Evolutionary conservation across 2,329 filamentous ascomycete species (phyloP), one percentile per base, ranked within the genome.

Genomic region (Macroventuria anomochaeta): DNA sequence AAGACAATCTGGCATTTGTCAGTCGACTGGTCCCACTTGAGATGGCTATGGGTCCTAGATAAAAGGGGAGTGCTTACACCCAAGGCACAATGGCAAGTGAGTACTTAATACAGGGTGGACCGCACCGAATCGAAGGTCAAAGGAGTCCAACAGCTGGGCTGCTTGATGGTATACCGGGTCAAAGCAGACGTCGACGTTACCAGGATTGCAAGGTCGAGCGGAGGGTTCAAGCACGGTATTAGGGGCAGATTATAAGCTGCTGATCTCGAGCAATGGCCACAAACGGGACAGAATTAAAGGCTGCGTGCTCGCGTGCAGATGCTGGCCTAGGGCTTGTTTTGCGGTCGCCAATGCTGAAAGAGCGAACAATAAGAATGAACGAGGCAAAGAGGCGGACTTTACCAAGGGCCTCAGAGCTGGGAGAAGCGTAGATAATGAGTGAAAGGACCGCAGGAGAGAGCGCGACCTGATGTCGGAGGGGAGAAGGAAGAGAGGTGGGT

Each of bases 301-400:
- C 50, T 53, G 55, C 48, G 50, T 52, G 59, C 57, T 57, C 48
- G 59, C 56, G 57, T 53, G 53, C 58, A 54, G 63, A 60, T 62
- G 57, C 49, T 57, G 66, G 63, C 58, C 52, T 55, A 58, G 58
- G 65, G 70, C 59, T 63, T 67, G 64, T 65, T 63, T 65, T 65
- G 67, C 64, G 62, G 65, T 61, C 67, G 65, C 62, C 63, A 63
- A 68, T 61, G 62, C 61, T 68, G 57, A 73, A 74, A 69, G 69
- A 74, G 70, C 62, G 71, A 69, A 72, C 68, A 72, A 72, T 69
- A 73, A 72, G 59, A 75, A 73, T 68, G 69, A 73, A 73, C 48
- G 55, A 61, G 58, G 68, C 68, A 68, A 68, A 64, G 70, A 66
- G 68, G 69, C 58, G 44, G 56, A 52, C 57, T 63, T 69, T 70